Conservation (phyloP, 2,329 filamentous ascomycete genomes). For the Ceratocystis colombiana region DNA sequence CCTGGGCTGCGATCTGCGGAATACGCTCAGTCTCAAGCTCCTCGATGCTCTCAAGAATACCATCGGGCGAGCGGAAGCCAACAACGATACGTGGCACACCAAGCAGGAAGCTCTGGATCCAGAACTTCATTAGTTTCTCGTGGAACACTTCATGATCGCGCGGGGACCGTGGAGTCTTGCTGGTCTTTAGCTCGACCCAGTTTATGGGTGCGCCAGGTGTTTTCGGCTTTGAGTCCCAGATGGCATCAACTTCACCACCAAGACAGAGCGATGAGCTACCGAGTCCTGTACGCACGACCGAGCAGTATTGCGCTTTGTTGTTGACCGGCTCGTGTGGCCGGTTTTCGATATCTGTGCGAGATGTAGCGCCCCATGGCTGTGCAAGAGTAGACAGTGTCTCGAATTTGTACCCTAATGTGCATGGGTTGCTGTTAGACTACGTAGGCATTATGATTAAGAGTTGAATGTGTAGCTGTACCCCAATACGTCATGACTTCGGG, state of each 20-base stretch:
- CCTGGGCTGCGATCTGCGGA: conserved; percentile 60
- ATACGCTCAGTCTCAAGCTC: conserved; percentile 73
- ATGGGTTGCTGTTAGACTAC: neutral
- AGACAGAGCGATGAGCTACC: conserved; percentile 67
- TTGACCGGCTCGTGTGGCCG: conserved; percentile 63
- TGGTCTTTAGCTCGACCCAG: conserved; percentile 93
- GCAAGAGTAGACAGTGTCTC: conserved; percentile 74
- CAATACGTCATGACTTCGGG: conserved; percentile 85
- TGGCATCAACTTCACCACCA: conserved; percentile 88
- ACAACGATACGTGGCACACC: conserved; percentile 88
- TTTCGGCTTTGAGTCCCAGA: conserved; percentile 72
- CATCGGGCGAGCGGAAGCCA: conserved; percentile 64
- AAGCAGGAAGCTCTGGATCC: conserved; percentile 91
- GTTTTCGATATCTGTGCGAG: conserved; percentile 66
- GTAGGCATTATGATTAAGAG: neutral
- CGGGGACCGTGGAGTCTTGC: conserved; percentile 57
- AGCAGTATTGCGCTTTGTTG: conserved; percentile 93
- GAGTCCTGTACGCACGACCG: conserved; percentile 78
- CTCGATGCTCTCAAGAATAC: conserved; percentile 61
- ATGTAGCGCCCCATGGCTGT: conserved; percentile 59
- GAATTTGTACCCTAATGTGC: conserved; percentile 78
- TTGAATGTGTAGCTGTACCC: conserved; percentile 45
- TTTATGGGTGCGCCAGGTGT: conserved; percentile 59
- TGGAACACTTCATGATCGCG: conserved; percentile 68
- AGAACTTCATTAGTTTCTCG: conserved; percentile 86